Evolutionary conservation across 305 asterid genomes (phyloP), one percentile per base, ranked within the genome.

Genomic region (Fraxinus floribunda): DNA sequence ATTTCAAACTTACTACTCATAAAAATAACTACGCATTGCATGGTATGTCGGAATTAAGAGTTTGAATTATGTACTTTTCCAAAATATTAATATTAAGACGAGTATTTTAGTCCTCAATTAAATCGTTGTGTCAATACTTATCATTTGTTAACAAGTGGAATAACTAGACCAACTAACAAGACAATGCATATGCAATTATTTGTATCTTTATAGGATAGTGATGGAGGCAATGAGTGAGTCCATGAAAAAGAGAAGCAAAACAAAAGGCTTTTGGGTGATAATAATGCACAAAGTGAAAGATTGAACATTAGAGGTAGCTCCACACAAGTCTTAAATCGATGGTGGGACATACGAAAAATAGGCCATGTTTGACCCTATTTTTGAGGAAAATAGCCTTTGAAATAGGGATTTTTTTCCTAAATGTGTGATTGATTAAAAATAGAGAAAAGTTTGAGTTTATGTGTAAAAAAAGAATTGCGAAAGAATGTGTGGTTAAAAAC

Each of bases 141-240:
- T 66, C 36, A 9, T 22, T 22, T 2, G 9, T 3, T 57, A 18
- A 57, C 22, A 18, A 16, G 68, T 57, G 68, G 68, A 18, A 2
- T 18, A 57, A 57, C 60, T 10, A 8, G 2, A 36, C 15, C 79
- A 83, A n/a, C 30, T 7, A 5, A 64, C 57, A 80, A 78, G 52
- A 15, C 46, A 24, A 77, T 16, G 81, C 75, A 75, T 78, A 75
- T 41, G 71, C 46, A 81, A 75, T 66, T 72, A 83, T 73, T 7
- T 66, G 26, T 29, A 83, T 77, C 60, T 57, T 79, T 38, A 78
- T 32, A 62, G 84, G 78, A 86, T 81, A 77, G 81, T 83, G 88
- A 83, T 75, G 52, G 84, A 84, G 83, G 80, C 52, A 80, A 87
- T 82, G 78, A 80, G 49, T 84, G 84, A 34, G 66, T 76, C 55